These are phyloP conservation scores for Debaryomyces sp. DNA, from an alignment of 1,139 yeast genomes.

Conservation along the genomic window DNA sequence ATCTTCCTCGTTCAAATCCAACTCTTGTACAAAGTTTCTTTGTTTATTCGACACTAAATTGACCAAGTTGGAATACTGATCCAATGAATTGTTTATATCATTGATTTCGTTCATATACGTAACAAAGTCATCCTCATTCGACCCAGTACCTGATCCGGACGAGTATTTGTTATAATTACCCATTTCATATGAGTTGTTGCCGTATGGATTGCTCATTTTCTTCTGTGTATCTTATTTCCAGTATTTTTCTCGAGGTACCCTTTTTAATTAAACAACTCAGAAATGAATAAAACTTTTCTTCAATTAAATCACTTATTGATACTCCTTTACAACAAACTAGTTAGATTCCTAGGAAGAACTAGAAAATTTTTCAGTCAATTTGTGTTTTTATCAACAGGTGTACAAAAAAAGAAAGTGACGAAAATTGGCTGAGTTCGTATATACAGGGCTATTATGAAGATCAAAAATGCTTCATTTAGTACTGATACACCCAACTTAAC, in stretches of 20 bases:
- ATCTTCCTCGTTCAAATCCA: slow-evolving; percentile 72
- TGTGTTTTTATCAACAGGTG: slow-evolving; percentile 6
- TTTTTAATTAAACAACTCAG: not conserved
- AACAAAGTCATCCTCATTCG: slow-evolving; percentile 61
- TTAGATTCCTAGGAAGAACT: not conserved
- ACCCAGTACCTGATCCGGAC: slow-evolving; percentile 12
- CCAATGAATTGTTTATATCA: slow-evolving; percentile 77
- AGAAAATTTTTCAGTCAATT: slow-evolving; percentile 3
- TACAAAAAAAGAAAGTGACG: slow-evolving; percentile 4
- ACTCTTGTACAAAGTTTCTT: slow-evolving; percentile 79
- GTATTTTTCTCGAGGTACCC: not conserved
- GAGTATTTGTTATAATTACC: slow-evolving; percentile 32
- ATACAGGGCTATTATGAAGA: slow-evolving; percentile 3
- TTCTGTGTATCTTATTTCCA: slow-evolving; percentile 1
- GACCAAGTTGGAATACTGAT: slow-evolving; percentile 75
- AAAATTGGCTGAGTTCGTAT: slow-evolving; percentile 9
- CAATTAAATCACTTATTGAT: not conserved
- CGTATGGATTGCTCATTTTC: slow-evolving; percentile 33
- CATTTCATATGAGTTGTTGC: slow-evolving; percentile 38
- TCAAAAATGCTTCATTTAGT: slow-evolving; percentile 1
- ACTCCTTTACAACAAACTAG: not conserved
- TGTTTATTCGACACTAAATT: slow-evolving; percentile 82
- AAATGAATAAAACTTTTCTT: not conserved
- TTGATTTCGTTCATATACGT: slow-evolving; percentile 83
- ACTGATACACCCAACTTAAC: not conserved